Conservation (phyloP, 306 rosid genomes). For the Canavalia gladiata region DNA sequence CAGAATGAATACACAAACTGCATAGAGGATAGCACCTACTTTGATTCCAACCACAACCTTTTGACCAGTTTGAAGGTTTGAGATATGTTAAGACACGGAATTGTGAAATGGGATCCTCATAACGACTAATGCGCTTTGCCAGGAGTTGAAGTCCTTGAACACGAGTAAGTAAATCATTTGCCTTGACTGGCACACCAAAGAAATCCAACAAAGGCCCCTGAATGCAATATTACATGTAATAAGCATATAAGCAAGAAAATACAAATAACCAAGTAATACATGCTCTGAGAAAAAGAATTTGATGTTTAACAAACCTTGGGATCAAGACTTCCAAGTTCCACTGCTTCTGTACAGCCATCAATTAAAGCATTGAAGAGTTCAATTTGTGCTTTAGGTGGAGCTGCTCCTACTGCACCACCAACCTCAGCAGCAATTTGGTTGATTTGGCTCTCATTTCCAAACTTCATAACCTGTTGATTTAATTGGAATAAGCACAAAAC, state of each 20-base stretch:
- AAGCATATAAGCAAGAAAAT: slow-evolving; percentile 41
- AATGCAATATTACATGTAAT: slow-evolving; percentile 50
- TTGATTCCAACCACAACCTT: slow-evolving; percentile 99
- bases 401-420: slow-evolving; percentile 82
- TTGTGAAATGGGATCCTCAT: slow-evolving; percentile 92
- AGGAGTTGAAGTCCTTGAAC: slow-evolving; percentile 93
- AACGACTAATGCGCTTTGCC: slow-evolving; percentile 92
- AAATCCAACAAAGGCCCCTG: slow-evolving; percentile 98
- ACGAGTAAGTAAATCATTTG: slow-evolving; percentile 84
- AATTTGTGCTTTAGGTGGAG: slow-evolving; percentile 72
- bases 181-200: slow-evolving; percentile 96
- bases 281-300: neutral
- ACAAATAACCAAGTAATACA: slow-evolving; percentile 29
- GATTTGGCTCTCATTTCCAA: slow-evolving; percentile 90
- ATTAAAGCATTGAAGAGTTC: slow-evolving; percentile 84
- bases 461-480: slow-evolving; percentile 82
- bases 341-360: slow-evolving; percentile 92
- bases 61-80: slow-evolving; percentile 98
- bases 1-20: slow-evolving; percentile 35
- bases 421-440: slow-evolving; percentile 81
- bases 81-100: slow-evolving; percentile 85
- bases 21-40: slow-evolving; percentile 67
- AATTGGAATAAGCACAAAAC: slow-evolving; percentile 36
- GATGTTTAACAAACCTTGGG: slow-evolving; percentile 71
- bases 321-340: slow-evolving; percentile 79